Base-by-base conservation (phyloP, 805 yeast genomes). In the Ogataea kodamae region DNA sequence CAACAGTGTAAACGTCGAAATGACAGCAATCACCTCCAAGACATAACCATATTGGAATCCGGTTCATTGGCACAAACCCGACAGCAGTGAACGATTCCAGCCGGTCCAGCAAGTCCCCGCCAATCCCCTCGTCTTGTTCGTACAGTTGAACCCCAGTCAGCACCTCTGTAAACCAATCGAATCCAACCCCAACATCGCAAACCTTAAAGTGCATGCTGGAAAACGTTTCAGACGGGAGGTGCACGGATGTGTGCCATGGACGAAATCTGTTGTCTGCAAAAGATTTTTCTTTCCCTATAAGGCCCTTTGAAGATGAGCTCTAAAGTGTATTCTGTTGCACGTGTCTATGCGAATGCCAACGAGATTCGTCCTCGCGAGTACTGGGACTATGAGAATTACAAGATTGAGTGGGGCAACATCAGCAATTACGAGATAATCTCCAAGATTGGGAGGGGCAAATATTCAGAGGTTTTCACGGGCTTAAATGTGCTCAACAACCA, bases 401-500 rank as follows among this genome's bases (percentile, higher is more conserved):
- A 74, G 23, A 78, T 89, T 42, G 75, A 76, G 46, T 88, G 96
- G 96, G 88, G 92, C 22, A 67, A 76, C 25, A 94, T 84, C 46
- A 74, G 78, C n/a, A 78, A 81, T 54, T 88, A 88, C 59, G 97
- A 89, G 62, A 79, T 88, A 28, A 70, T 82, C 23, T 76, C 77
- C 42, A 88, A 87, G 57, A 72, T 89, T 31, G 97, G 97, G 8
- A 72, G 96, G 38, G 97, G 97, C 30, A 87, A 87, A 62, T 89
- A 89, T 57, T 83, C 94, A 10, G 97, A 89, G 63, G 97, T 89
- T 29, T 89, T 89, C 52, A 76, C 86, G 46, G 97, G 96, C 5
- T 70, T 83, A 23, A 78, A 83, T 48, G 65, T 81, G 12, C 55
- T 69, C 25, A 72, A 72, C 37, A 76, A 79, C 35, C 68, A 71